Base-by-base conservation (phyloP, 495 filamentous ascomycete genomes). In the Penicillium psychrofluorescens region DNA sequence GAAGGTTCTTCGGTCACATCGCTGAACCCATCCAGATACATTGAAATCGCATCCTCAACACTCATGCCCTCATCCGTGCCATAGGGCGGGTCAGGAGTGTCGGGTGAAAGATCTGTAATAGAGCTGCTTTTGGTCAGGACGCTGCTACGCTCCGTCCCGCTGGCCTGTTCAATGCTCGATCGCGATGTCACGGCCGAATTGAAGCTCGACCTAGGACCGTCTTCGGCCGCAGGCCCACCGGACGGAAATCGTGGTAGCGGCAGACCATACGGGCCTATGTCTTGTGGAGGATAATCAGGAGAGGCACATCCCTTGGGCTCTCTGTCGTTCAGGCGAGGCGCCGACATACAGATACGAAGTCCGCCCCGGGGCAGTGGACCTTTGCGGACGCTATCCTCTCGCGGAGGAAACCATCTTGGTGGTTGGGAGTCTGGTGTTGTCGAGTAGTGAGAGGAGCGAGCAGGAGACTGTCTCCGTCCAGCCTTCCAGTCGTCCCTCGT, bases 11-110 rank as follows among this genome's bases (percentile, higher is more conserved):
- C 70, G 2, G 70, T 65, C 33, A 73, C 63, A 36, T 86, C 83
- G 43, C 72, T 72, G 65, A 92, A 91, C 0, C 90, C 88, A 50
- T 84, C 80, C 43, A 86, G 84, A 58, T 95, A 95, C 85, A 95
- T 90, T 11, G 83, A 87, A 64, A 95, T 92, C 7, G 88, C 84
- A 68, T 95, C 90, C 51, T 97, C 90, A 3, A 95, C 78, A 48
- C 83, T 95, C 74, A 90, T 84, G 5, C 79, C 81, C 45, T 79
- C 84, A 44, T 88, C 84, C 33, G 75, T 76, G 7, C 73, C 69
- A 33, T 73, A 76, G 44, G 72, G 66, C n/a, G 61, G 66, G 43
- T 74, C 70, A 46, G 67, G 74, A 28, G 66, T 72, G 38, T 87
- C 73, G 29, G 78, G 72, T n/a, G 77, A 86, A 8, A 67, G 56